phyloP scores from a whole-genome alignment of 805 yeast species.

The Scheffersomyces ergatensis region DNA sequence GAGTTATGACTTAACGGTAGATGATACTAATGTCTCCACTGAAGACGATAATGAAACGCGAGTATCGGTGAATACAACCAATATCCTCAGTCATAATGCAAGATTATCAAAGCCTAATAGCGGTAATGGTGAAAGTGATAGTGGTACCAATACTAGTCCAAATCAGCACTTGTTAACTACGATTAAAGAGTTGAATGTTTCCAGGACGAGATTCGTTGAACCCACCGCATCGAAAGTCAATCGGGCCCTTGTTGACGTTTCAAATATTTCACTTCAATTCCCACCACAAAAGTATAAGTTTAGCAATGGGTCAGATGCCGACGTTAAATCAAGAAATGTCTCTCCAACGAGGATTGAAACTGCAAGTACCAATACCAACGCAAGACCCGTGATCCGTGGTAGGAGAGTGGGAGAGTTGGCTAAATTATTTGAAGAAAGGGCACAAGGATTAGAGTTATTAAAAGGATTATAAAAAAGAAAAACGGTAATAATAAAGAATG shows the following conservation, averaged over 20 bases:
- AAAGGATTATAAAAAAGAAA: conserved; percentile 17
- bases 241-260: conserved; percentile 14
- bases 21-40: conserved; percentile 20
- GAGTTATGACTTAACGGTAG: conserved; percentile 29
- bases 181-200: neutral
- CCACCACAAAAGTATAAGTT: conserved; percentile 40
- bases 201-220: neutral
- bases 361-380: conserved; percentile 5
- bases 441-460: conserved; percentile 37
- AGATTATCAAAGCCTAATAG: conserved; percentile 1
- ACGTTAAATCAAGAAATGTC: neutral
- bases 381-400: conserved; percentile 48
- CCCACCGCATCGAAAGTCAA: conserved; percentile 1
- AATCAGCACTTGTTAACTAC: neutral
- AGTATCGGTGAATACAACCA: conserved; percentile 13
- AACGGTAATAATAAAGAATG: neutral
- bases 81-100: conserved; percentile 8
- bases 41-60: conserved; percentile 14
- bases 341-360: neutral
- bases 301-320: conserved; percentile 1
- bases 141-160: neutral
- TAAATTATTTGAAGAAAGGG: conserved; percentile 59
- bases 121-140: no score
- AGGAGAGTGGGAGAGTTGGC: conserved; percentile 64
- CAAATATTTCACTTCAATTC: conserved; percentile 25